Evolutionary conservation across 352 stramenopile genomes (phyloP).

Genomic region (Globisporangium yorkense): DNA sequence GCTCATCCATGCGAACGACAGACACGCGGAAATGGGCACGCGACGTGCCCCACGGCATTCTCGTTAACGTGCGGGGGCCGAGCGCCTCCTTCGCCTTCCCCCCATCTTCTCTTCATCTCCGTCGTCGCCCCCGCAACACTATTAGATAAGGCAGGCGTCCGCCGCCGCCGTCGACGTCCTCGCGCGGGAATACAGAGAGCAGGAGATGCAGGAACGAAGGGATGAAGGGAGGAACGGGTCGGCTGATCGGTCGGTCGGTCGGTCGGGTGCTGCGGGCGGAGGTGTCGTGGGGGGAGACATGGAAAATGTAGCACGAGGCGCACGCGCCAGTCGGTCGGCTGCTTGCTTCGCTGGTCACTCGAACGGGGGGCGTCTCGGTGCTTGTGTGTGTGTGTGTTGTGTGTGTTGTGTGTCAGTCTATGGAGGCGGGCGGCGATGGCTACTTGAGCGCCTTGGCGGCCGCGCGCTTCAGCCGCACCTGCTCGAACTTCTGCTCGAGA

Average conservation of each 20-base stretch:
- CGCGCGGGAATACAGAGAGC: background rate
- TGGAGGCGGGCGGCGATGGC: background rate
- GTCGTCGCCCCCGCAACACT: background rate
- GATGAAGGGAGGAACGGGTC: background rate
- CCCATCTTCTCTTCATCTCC: too few relatives aligned
- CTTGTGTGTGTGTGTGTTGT: background rate
- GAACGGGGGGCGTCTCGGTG: background rate
- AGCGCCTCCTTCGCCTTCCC: too few relatives aligned
- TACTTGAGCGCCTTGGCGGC: constrained; percentile 11
- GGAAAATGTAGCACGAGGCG: background rate
- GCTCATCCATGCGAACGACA: too few relatives aligned
- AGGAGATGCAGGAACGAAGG: background rate
- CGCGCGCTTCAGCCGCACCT: constrained; percentile 58
- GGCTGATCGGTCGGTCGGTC: background rate
- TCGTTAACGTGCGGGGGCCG: too few relatives aligned
- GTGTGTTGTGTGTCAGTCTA: background rate
- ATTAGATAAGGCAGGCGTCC: background rate
- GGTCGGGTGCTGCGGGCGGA: too few relatives aligned
- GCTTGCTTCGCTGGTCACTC: background rate
- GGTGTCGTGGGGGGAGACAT: too few relatives aligned
- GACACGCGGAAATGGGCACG: background rate
- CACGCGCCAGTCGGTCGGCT: background rate
- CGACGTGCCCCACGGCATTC: background rate
- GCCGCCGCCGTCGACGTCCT: background rate
- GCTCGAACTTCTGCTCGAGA: constrained; percentile 72